Evolutionary conservation across 257 asterid species (phyloP).

Genomic region (Solanum paucissectum): DNA sequence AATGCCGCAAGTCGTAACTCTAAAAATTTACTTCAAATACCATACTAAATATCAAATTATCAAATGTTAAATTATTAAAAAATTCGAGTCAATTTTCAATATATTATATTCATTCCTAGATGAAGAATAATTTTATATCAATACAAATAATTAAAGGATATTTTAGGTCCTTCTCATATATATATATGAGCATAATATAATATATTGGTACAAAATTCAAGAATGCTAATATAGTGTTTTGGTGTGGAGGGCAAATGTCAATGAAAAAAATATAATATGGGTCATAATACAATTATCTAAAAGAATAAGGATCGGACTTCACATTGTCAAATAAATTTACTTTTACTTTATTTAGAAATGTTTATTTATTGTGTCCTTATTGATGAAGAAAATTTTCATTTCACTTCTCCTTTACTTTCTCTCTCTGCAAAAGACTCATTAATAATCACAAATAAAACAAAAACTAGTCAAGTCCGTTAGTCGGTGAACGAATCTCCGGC

Average conservation of each 20-base stretch:
- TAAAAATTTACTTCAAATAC: too few species aligned
- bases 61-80: too few species aligned
- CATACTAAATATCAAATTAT: too few species aligned
- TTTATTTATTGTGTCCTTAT: neutral
- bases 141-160: neutral
- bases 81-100: neutral
- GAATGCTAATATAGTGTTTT: neutral
- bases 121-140: neutral
- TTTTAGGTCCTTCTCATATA: too few species aligned
- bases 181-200: neutral
- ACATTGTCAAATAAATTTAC: neutral
- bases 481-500: constrained; percentile 32
- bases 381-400: neutral
- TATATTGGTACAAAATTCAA: neutral
- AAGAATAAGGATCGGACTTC: constrained; percentile 38
- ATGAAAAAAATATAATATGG: neutral
- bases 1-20: too few species aligned
- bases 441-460: constrained; percentile 42
- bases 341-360: neutral
- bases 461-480: constrained; percentile 48
- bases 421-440: constrained; percentile 35
- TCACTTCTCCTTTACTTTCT: neutral
- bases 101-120: too few species aligned
- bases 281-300: constrained; percentile 5
- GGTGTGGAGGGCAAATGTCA: neutral